phyloP scores from a whole-genome alignment of 306 rosid species.

The Vigna mungo region DNA sequence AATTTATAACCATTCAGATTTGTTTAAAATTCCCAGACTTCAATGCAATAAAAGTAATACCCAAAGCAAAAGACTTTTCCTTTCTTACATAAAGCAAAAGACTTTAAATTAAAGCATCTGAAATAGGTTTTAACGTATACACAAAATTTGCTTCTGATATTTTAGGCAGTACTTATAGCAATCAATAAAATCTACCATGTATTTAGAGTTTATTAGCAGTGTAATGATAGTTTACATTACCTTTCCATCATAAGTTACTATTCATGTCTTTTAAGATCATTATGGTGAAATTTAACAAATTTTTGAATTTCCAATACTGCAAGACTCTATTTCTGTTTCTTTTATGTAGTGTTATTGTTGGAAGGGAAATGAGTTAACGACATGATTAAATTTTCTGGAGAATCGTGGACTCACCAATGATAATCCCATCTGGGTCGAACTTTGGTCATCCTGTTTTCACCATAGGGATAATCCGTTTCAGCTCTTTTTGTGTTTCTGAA shows the following conservation, averaged over 20 bases:
- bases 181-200: too few species aligned
- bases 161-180: not conserved
- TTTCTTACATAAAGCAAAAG: not conserved
- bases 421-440: conserved; percentile 93
- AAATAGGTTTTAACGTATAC: too few species aligned
- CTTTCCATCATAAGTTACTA: too few species aligned
- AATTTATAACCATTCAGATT: conserved; percentile 24
- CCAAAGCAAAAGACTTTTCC: not conserved
- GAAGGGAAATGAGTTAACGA: not conserved
- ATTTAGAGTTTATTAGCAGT: too few species aligned
- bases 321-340: not conserved
- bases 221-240: too few species aligned
- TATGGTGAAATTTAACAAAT: too few species aligned
- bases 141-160: too few species aligned
- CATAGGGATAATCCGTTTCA: conserved; percentile 74
- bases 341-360: not conserved
- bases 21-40: conserved; percentile 8
- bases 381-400: not conserved
- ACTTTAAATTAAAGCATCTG: not conserved
- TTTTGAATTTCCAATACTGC: not conserved
- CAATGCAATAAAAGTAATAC: conserved; percentile 1
- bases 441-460: conserved; percentile 76
- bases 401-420: conserved; percentile 57
- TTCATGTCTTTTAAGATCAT: too few species aligned
- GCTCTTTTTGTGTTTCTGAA: conserved; percentile 79